phyloP scores from a whole-genome alignment of 148 eudicot genomes.

The Nyssa sinensis region DNA sequence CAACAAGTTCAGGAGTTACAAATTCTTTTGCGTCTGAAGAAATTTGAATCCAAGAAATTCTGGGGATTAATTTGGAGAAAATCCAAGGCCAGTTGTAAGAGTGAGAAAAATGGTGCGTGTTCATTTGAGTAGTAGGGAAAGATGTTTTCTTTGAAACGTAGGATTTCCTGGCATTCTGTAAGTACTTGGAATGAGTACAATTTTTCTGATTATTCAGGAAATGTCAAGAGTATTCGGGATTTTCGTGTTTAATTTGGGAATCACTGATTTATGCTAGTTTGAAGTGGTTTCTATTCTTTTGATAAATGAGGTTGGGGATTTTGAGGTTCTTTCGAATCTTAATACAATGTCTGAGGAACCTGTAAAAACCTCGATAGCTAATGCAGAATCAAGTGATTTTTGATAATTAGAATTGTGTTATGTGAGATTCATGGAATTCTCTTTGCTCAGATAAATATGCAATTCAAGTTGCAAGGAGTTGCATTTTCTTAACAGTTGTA shows the following conservation, averaged over 20 bases:
- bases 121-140: background rate
- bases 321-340: background rate
- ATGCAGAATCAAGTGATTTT: background rate
- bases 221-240: background rate
- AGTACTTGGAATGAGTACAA: background rate
- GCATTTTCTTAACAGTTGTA: too few relatives aligned
- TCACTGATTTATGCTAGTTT: background rate
- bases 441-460: background rate
- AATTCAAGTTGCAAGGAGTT: constrained; percentile 1
- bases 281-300: constrained; percentile 6
- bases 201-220: background rate
- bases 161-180: too few relatives aligned
- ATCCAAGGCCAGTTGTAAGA: background rate
- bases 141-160: constrained; percentile 1
- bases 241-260: background rate
- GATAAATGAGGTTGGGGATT: constrained; percentile 1
- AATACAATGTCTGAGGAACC: background rate
- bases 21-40: background rate
- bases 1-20: background rate
- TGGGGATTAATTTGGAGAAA: background rate
- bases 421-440: background rate
- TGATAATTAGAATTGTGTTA: background rate
- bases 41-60: background rate
- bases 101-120: background rate
- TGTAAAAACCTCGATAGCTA: background rate